Percentiles rank a stretch among this genome's conserved stretches.
phyloP scores from a whole-genome alignment of 2,329 filamentous ascomycete species.

The Alternaria tenuissima region DNA sequence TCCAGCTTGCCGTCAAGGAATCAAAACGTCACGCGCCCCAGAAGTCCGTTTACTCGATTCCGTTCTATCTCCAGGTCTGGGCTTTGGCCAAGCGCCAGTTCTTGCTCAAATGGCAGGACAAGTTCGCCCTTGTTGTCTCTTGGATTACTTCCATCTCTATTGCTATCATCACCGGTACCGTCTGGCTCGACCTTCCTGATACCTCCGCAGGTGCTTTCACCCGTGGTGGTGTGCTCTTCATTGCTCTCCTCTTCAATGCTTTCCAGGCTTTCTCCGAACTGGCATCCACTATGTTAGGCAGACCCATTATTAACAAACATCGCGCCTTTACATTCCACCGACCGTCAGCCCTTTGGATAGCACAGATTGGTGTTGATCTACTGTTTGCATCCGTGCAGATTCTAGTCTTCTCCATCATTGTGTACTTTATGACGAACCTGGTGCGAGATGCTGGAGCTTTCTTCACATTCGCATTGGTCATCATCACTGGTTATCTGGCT shows the following conservation, averaged over 20 bases:
- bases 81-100: constrained; percentile 85
- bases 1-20: constrained; percentile 76
- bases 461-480: constrained; percentile 59
- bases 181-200: constrained; percentile 75
- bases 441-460: constrained; percentile 56
- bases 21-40: constrained; percentile 78
- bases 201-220: constrained; percentile 76
- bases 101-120: constrained; percentile 85
- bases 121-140: constrained; percentile 75
- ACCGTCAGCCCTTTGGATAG: constrained; percentile 83
- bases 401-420: constrained; percentile 56
- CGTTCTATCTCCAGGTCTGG: constrained; percentile 84
- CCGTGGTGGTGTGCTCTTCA: constrained; percentile 82
- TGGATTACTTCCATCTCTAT: constrained; percentile 77
- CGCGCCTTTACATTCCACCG: constrained; percentile 83
- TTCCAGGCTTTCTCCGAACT: constrained; percentile 86
- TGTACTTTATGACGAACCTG: constrained; percentile 61
- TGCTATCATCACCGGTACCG: constrained; percentile 79
- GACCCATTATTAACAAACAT: constrained; percentile 84
- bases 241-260: constrained; percentile 83
- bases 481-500: constrained; percentile 52
- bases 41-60: constrained; percentile 81
- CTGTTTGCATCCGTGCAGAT: constrained; percentile 76
- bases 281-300: constrained; percentile 75
- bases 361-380: constrained; percentile 80